Base-by-base conservation (phyloP, 352 stramenopile genomes). In the Blastocystis sp. region DNA sequence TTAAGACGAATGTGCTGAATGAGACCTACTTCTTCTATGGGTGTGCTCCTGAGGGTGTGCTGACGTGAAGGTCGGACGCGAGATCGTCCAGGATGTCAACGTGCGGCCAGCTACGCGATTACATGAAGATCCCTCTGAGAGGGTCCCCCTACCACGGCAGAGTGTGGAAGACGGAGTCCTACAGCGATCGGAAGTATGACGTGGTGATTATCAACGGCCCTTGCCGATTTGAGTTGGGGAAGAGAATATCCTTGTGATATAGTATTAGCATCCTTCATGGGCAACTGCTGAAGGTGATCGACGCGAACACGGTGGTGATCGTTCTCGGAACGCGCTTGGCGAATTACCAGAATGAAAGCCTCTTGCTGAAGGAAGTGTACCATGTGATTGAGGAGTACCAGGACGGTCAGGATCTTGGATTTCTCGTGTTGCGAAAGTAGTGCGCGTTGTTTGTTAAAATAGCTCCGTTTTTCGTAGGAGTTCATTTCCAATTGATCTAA, bases 1-100 rank as follows among this genome's bases (percentile, higher is more conserved):
- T 69, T 57, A 84, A 69, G 66, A 63, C 43, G 43, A 84, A 84
- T 69, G n/a, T 9, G 11, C 48, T 84, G 52, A 84, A 84, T 24
- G 74, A 84, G 42, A 68, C 74, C 34, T 84, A 84, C 21, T 84
- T 84, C 57, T 84, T 84, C 45, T 84, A 57, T 43, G 52, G 54
- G 74, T 84, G 40, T 9, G 9, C 11, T 10, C 59, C 34, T 66
- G 48, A 19, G 28, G 38, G 9, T 42, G 14, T 19, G n/a, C 14
- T 45, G 68, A 28, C 45, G 11, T 0, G 21, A 69, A 84, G 74
- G 34, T 57, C 34, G 1, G 74, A 84, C 45, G 19, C 74, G 40
- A 68, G 45, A 28, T 84, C 74, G n/a, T 52, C 60, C 0, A 3
- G 74, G 17, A 43, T 69, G 66, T 69, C 57, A 6, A 84, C 57